Conservation (phyloP, 257 asterid genomes). For the Catharanthus roseus region DNA sequence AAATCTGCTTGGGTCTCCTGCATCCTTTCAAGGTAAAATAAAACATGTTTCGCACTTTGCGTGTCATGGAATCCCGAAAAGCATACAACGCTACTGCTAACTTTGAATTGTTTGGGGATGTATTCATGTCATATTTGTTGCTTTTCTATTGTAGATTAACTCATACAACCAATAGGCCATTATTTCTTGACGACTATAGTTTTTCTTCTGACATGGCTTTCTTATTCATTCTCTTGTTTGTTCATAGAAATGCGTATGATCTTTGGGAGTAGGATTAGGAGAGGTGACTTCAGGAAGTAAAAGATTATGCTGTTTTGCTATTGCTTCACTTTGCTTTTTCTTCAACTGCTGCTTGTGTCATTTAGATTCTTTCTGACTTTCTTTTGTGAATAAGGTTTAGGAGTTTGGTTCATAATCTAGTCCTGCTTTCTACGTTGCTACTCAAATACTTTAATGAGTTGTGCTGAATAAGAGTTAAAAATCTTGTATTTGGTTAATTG, state of each 20-base stretch:
- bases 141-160: not conserved
- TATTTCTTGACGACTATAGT: not conserved
- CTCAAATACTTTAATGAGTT: too few species aligned
- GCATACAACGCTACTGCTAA: not conserved
- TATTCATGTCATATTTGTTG: not conserved
- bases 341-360: too few species aligned
- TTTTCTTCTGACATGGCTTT: not conserved
- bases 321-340: not conserved
- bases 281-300: not conserved
- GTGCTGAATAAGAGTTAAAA: too few species aligned
- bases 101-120: not conserved
- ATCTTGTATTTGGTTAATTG: not conserved
- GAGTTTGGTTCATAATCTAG: not conserved
- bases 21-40: constrained; percentile 80
- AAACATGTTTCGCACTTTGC: not conserved
- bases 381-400: not conserved
- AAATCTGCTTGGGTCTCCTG: constrained; percentile 97
- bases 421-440: too few species aligned
- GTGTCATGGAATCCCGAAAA: not conserved
- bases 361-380: not conserved
- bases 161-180: not conserved
- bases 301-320: not conserved
- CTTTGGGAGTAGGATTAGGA: not conserved
- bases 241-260: not conserved
- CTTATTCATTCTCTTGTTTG: not conserved